These are phyloP conservation scores for Gardenia jasminoides DNA, from an alignment of 257 asterid genomes.

Conservation along the genomic window DNA sequence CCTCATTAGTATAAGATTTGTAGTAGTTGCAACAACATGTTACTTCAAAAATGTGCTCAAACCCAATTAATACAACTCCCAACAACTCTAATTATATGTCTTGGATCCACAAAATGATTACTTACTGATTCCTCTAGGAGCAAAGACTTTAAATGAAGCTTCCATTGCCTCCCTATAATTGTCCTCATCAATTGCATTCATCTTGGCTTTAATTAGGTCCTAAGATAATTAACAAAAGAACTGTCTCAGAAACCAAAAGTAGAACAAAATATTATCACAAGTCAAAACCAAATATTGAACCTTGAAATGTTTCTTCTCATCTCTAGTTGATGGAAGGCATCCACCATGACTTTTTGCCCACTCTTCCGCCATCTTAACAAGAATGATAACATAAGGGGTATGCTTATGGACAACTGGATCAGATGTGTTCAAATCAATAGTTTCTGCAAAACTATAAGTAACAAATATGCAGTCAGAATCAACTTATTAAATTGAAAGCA, in stretches of 20 bases:
- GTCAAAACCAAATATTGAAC: slow-evolving; percentile 34
- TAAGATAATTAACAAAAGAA: slow-evolving; percentile 36
- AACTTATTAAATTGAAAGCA: not conserved
- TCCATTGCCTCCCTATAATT: slow-evolving; percentile 94
- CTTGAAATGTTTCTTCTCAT: slow-evolving; percentile 79
- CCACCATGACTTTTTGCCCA: slow-evolving; percentile 75
- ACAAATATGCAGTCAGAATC: slow-evolving; percentile 24
- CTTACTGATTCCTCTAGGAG: slow-evolving; percentile 92
- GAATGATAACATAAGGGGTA: slow-evolving; percentile 84
- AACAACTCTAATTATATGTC: not conserved
- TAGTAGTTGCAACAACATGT: not conserved
- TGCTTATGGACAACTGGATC: slow-evolving; percentile 84
- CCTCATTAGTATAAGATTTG: not conserved
- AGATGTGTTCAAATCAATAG: slow-evolving; percentile 68
- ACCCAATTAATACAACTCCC: not conserved
- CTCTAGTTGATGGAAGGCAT: slow-evolving; percentile 75
- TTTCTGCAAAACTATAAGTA: slow-evolving; percentile 65
- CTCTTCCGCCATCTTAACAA: slow-evolving; percentile 74
- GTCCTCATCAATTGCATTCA: slow-evolving; percentile 80
- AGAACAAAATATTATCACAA: slow-evolving; percentile 2
- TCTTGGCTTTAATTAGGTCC: slow-evolving; percentile 81
- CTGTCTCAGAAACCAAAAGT: slow-evolving; percentile 22
- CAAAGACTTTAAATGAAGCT: slow-evolving; percentile 84
- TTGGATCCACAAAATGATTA: not conserved
- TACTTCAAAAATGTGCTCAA: not conserved